Percentiles rank a stretch among this genome's conserved stretches.
Conservation (phyloP, 352 stramenopile genomes). For the Pythium vanterpoolii region DNA sequence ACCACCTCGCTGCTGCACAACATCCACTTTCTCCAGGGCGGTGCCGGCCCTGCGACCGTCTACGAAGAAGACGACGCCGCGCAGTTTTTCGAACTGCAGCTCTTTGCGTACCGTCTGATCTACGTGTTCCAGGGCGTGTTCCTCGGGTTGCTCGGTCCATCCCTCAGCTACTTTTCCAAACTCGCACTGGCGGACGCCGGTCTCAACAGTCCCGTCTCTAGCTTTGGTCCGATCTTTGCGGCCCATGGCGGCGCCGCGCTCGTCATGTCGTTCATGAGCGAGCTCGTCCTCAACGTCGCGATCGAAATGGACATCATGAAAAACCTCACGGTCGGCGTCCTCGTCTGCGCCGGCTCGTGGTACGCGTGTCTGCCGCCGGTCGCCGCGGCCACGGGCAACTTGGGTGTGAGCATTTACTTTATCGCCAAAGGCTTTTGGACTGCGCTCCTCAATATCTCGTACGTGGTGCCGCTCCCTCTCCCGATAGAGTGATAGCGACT, state of each 20-base stretch:
- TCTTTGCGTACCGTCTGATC: constrained; percentile 62
- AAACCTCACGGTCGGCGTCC: constrained; percentile 55
- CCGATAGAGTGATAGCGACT: background rate
- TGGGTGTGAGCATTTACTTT: constrained; percentile 67
- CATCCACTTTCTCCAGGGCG: constrained; percentile 1
- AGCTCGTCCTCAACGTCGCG: constrained; percentile 63
- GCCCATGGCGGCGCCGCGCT: constrained; percentile 65
- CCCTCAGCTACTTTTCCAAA: constrained; percentile 65
- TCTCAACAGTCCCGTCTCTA: constrained; percentile 50
- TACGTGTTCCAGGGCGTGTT: constrained; percentile 68
- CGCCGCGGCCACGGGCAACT: constrained; percentile 53
- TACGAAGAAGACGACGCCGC: constrained; percentile 38
- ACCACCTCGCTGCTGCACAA: constrained; percentile 25
- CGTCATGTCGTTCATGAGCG: constrained; percentile 77
- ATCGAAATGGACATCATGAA: constrained; percentile 72
- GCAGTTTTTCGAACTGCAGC: constrained; percentile 46
- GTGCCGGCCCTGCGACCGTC: background rate
- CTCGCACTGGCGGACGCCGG: constrained; percentile 34
- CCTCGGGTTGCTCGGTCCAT: constrained; percentile 59
- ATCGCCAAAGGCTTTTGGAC: constrained; percentile 76
- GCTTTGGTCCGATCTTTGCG: constrained; percentile 72
- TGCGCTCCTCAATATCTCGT: constrained; percentile 77
- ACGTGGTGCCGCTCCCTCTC: background rate
- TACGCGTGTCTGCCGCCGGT: constrained; percentile 61
- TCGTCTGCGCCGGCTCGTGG: constrained; percentile 58